A percentile compares a stretch with the other conserved stretches of the same genome.
phyloP scores from a whole-genome alignment of 371 early-diverging fungal genomes.

The Circinella minor region DNA sequence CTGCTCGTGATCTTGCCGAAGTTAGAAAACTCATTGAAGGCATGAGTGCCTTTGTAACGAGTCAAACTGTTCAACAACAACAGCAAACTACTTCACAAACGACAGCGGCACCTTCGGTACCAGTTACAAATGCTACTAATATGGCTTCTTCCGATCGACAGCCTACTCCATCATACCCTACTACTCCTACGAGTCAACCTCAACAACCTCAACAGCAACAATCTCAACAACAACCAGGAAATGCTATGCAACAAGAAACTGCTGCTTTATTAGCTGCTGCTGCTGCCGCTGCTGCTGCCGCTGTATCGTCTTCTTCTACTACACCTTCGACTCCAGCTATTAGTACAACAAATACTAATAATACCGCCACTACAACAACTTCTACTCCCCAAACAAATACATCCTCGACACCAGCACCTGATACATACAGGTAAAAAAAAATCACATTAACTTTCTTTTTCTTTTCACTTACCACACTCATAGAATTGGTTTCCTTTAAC shows the following conservation, averaged over 20 bases:
- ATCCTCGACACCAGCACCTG: neutral
- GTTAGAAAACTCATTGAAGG: slow-evolving; percentile 56
- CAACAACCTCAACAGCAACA: neutral
- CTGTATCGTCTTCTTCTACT: slow-evolving; percentile 8
- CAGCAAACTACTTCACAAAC: slow-evolving; percentile 37
- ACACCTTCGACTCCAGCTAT: neutral
- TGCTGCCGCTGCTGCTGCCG: slow-evolving; percentile 27
- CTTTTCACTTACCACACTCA: neutral
- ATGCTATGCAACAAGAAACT: slow-evolving; percentile 11
- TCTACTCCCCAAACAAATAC: neutral
- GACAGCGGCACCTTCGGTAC: slow-evolving; percentile 18
- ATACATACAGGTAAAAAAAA: slow-evolving; percentile 1
- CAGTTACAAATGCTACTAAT: too few relatives aligned
- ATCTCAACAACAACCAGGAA: neutral
- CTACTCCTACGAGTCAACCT: neutral
- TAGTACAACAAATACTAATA: neutral
- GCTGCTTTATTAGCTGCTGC: slow-evolving; percentile 28
- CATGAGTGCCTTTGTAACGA: slow-evolving; percentile 51
- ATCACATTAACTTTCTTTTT: neutral
- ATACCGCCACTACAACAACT: slow-evolving; percentile 13
- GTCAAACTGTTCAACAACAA: slow-evolving; percentile 43
- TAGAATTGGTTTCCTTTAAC: too few relatives aligned
- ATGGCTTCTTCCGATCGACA: slow-evolving; percentile 11
- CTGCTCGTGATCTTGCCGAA: slow-evolving; percentile 55
- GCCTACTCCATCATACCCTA: slow-evolving; percentile 16